Evolutionary conservation across 768 basidiomycete genomes (phyloP).

Genomic region (Pilatotrama ljubarskyi): DNA sequence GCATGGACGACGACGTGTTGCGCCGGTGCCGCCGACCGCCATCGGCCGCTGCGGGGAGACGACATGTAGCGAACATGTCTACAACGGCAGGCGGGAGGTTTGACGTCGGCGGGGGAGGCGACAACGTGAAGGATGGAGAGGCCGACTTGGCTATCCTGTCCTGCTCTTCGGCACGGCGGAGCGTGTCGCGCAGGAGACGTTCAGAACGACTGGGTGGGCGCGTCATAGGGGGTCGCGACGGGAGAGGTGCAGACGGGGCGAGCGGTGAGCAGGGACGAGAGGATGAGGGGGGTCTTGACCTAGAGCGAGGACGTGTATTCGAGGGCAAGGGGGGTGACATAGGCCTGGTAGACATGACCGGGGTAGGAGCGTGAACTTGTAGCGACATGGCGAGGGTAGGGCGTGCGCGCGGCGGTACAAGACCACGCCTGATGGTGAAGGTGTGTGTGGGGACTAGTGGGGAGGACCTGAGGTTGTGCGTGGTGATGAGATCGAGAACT

Average conservation of each 20-base stretch:
- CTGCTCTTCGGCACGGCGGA: slow-evolving; percentile 49
- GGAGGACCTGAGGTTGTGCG: slow-evolving; percentile 20
- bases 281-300: slow-evolving; percentile 25
- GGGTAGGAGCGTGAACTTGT: slow-evolving; percentile 34
- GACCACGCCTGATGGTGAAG: slow-evolving; percentile 24
- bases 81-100: slow-evolving; percentile 15
- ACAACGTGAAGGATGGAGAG: slow-evolving; percentile 22
- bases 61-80: slow-evolving; percentile 20
- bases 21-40: slow-evolving; percentile 32
- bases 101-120: not conserved
- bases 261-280: slow-evolving; percentile 28
- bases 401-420: slow-evolving; percentile 28
- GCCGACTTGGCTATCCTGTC: slow-evolving; percentile 32
- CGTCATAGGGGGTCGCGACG: slow-evolving; percentile 29
- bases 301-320: slow-evolving; percentile 21
- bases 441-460: slow-evolving; percentile 19
- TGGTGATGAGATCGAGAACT: slow-evolving; percentile 6
- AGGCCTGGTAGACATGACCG: slow-evolving; percentile 27
- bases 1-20: slow-evolving; percentile 26
- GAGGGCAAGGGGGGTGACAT: slow-evolving; percentile 21
- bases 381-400: slow-evolving; percentile 42
- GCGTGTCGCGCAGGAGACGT: slow-evolving; percentile 55
- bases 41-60: slow-evolving; percentile 13
- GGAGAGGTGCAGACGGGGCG: slow-evolving; percentile 26
- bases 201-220: slow-evolving; percentile 55